Base-by-base conservation (phyloP, 768 basidiomycete species). In the Amylocystis lapponica region DNA sequence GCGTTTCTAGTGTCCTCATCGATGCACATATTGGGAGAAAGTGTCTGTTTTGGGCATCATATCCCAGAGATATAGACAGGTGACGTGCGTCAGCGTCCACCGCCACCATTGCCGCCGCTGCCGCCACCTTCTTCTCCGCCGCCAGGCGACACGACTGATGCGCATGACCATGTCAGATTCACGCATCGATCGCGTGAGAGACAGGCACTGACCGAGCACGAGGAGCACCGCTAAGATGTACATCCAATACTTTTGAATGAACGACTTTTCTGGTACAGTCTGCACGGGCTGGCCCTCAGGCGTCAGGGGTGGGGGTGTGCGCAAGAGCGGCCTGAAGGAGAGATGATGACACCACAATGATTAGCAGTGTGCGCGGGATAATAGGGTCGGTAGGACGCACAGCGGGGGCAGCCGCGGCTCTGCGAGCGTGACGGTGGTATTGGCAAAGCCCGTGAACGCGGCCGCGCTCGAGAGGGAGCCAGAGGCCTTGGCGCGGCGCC, bases 181-280 rank as follows among this genome's bases (percentile, higher is more conserved):
- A 29, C 31, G 16, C 14, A 20, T 7, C 23, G 36, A 32, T 17
- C 9, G 27, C 14, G 33, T n/a, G 22, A 17, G 11, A 36, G 8
- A 26, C 22, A 46, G 41, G 26, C 37, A 74, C 81, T 62, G 56
- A 86, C 83, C 41, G 14, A 85, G 55, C 33, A 79, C 75, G 14
- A 84, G 56, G 9, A 83, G 60, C 33, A 76, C 60, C 3, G 79
- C 71, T 31, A 72, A 66, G 27, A 89, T 75, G 54, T 91, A 92
- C 62, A 92, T 69, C 92, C 92, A 94, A 62, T 94, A 94, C 60
- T 92, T 93, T 56, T 89, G 85, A 31, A 92, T 44, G 62, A 93
- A 89, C 10, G 79, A 67, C 62, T 91, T 86, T 57, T 94, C 88
- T 0, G 75, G 72, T 26, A 67, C 59, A 0, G 81, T 75, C 45